Evolutionary conservation across 192 early-diverging fungal genomes (phyloP), one percentile per base, ranked within the genome.

Genomic region (Fimicolochytrium jonesii): DNA sequence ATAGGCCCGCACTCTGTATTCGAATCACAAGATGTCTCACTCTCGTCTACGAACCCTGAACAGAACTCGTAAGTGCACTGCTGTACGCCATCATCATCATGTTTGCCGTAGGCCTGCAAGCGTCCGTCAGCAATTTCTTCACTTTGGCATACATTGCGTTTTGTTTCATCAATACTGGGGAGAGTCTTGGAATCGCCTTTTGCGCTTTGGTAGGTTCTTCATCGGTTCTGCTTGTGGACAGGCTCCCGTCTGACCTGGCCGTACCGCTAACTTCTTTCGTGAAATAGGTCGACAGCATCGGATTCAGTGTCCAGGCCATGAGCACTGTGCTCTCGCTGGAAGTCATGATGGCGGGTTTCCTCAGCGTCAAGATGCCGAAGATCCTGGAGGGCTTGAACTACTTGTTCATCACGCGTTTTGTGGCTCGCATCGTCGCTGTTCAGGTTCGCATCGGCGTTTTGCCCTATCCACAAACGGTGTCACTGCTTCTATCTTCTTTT

Each of bases 181-280:
- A 79, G 35, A 66, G 61, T 25, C 74, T 79, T 37, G 77, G 77
- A 30, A 79, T 79, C 34, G 70, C 58, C 23, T 79, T 75, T 55
- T 73, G 67, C 61, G 62, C 77, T 2, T 11, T 79, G 28, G 68
- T 76, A 30, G 50, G 37, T 18, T 6, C 5, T 9, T n/a, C 7
- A 4, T 33, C 33, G 18, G 2, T 39, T 53, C 31, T 32, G 4
- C 17, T 15, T 29, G 6, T 2, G 28, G 15, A 29, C 48, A 11
- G 6, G 26, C 15, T 4, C 20, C 29, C 30, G n/a, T n/a, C n/a
- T n/a, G n/a, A n/a, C n/a, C n/a, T n/a, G n/a, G n/a, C n/a, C n/a
- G n/a, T n/a, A n/a, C n/a, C n/a, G n/a, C n/a, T n/a, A n/a, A n/a
- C n/a, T n/a, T n/a, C n/a, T n/a, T n/a, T n/a, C n/a, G n/a, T n/a